Conservation (phyloP, 1,284 basidiomycete species). For the Boletus semigastroideus region DNA sequence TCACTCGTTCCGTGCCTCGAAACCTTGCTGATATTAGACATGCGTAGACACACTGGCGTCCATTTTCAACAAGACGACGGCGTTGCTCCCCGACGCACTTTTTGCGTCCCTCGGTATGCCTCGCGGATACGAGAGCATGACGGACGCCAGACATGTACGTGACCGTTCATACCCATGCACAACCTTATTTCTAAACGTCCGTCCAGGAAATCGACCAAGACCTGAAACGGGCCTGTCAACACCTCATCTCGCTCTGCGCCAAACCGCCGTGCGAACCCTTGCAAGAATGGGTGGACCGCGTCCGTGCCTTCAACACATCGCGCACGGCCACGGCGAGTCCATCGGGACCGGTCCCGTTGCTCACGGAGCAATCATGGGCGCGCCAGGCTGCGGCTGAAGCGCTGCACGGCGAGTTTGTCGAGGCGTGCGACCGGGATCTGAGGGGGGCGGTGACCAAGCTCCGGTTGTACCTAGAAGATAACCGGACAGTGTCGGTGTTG, state of each 20-base stretch:
- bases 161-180: background rate
- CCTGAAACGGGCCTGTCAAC: conserved; percentile 80
- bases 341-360: conserved; percentile 19
- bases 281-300: conserved; percentile 57
- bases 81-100: conserved; percentile 66
- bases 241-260: conserved; percentile 69
- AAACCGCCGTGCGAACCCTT: conserved; percentile 52
- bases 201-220: conserved; percentile 79
- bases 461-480: conserved; percentile 76
- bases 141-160: conserved; percentile 65
- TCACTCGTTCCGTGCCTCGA: background rate
- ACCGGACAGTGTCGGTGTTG: conserved; percentile 73
- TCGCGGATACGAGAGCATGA: conserved; percentile 52
- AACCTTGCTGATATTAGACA: conserved; percentile 6
- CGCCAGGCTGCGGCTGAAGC: conserved; percentile 47
- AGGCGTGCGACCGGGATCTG: conserved; percentile 56
- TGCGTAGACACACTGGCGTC: conserved; percentile 67
- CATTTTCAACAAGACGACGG: conserved; percentile 71
- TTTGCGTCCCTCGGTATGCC: conserved; percentile 67
- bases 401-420: conserved; percentile 55
- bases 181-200: background rate
- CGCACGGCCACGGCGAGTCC: conserved; percentile 14
- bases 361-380: conserved; percentile 41
- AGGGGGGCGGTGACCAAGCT: conserved; percentile 53
- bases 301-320: conserved; percentile 35